phyloP scores from a whole-genome alignment of 805 yeast genomes.

The Saccharomycopsis sp. region DNA sequence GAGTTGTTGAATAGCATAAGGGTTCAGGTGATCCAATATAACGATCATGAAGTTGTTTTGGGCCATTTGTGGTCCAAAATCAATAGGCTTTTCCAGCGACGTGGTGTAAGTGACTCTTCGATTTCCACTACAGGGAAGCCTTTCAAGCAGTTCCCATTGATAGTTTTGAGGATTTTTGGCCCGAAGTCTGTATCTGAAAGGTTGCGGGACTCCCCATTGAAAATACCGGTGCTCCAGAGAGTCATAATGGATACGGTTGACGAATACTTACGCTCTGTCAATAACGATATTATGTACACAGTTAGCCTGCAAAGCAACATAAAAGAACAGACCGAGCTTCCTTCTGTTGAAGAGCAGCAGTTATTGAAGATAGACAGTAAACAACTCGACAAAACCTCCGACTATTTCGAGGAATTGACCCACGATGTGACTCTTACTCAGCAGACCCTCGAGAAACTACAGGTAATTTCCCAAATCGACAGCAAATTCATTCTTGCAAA shows the following conservation, averaged over 20 bases:
- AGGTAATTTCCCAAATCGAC: slow-evolving; percentile 53
- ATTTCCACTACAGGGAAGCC: too few species aligned
- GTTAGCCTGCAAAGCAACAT: too few species aligned
- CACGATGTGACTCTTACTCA: slow-evolving; percentile 9
- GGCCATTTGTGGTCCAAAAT: neutral
- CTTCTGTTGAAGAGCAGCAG: neutral
- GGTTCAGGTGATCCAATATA: neutral
- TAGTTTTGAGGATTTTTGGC: neutral
- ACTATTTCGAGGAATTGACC: slow-evolving; percentile 21
- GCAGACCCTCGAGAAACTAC: slow-evolving; percentile 22
- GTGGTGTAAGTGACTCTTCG: neutral
- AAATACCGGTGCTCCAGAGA: neutral
- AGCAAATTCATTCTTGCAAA: slow-evolving; percentile 53
- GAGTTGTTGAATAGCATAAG: neutral
- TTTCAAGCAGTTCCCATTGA: neutral
- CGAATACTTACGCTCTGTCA: too few species aligned
- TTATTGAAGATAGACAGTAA: neutral
- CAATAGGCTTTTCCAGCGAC: neutral
- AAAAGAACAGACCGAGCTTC: too few species aligned
- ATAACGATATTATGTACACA: too few species aligned
- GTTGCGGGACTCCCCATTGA: neutral
- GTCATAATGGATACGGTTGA: neutral
- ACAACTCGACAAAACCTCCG: slow-evolving; percentile 3
- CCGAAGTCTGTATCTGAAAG: neutral
- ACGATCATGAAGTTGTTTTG: neutral